phyloP scores from a whole-genome alignment of 176 grass and related monocot species.

The Alloteropsis semialata region DNA sequence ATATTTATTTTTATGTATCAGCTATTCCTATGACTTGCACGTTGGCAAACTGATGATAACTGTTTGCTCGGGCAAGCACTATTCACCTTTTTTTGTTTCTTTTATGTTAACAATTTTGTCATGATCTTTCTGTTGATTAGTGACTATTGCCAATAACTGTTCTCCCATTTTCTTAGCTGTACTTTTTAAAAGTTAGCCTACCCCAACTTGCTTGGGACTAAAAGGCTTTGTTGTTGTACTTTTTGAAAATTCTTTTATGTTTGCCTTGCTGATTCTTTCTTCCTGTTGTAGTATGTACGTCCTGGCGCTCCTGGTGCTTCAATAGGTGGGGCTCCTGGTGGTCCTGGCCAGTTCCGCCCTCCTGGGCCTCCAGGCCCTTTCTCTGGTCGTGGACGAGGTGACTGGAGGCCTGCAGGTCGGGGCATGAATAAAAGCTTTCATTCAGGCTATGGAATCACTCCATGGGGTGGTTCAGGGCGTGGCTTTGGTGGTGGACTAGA shows the following conservation, averaged over 20 bases:
- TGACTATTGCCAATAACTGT: background rate
- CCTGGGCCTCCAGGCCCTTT: constrained; percentile 54
- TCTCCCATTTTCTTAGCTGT: background rate
- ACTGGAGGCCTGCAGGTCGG: constrained; percentile 87
- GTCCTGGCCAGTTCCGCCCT: constrained; percentile 63
- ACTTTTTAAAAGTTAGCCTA: background rate
- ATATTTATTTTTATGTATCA: background rate
- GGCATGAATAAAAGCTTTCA: constrained; percentile 71
- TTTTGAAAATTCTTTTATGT: background rate
- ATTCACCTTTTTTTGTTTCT: background rate
- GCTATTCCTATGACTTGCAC: background rate
- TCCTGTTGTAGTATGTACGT: constrained; percentile 76
- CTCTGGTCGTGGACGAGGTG: constrained; percentile 80
- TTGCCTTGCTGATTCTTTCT: constrained; percentile 24
- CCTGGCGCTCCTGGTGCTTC: constrained; percentile 66
- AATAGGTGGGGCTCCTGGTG: constrained; percentile 44
- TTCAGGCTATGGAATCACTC: constrained; percentile 54
- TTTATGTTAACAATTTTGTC: background rate
- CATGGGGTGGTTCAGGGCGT: constrained; percentile 81
- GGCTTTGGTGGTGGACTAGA: constrained; percentile 69
- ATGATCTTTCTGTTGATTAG: constrained; percentile 25
- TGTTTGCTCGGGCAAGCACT: background rate
- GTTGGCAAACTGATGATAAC: constrained; percentile 13
- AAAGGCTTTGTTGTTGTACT: background rate
- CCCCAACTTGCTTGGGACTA: background rate